Percentiles rank a stretch among this genome's conserved stretches.
Conservation (phyloP, 371 early-diverging fungal genomes). For the Apophysomyces elegans region DNA sequence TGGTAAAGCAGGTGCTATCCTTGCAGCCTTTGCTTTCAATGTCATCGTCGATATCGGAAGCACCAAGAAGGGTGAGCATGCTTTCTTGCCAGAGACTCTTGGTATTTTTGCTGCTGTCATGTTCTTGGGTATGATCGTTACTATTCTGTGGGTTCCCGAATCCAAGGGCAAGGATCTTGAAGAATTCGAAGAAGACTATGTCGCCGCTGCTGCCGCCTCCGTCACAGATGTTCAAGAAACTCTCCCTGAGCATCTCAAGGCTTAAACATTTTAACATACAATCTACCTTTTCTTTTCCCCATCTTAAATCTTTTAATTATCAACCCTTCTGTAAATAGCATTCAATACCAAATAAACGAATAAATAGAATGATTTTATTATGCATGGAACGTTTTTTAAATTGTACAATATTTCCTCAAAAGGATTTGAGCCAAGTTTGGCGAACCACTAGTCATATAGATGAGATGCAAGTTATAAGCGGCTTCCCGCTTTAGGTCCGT, state of each 20-base stretch:
- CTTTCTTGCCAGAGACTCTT: conserved; percentile 68
- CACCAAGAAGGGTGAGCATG: conserved; percentile 51
- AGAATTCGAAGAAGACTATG: conserved; percentile 57
- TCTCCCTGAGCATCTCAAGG: not conserved
- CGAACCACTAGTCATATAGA: conserved; percentile 75
- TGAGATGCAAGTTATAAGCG: conserved; percentile 79
- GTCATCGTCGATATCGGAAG: conserved; percentile 62
- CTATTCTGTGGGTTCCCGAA: conserved; percentile 57
- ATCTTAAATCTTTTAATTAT: not conserved
- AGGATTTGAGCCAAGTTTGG: conserved; percentile 70
- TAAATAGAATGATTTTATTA: not conserved
- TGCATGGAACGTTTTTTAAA: conserved; percentile 34
- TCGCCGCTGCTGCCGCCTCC: conserved; percentile 13
- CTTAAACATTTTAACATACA: not conserved
- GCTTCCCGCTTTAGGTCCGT: conserved; percentile 67
- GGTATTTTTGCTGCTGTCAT: conserved; percentile 72
- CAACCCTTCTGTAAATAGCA: not conserved
- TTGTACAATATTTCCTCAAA: conserved; percentile 64
- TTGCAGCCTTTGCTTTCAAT: conserved; percentile 62
- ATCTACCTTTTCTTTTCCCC: not conserved
- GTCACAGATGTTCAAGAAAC: not conserved
- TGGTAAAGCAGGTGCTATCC: conserved; percentile 85
- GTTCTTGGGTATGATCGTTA: conserved; percentile 65
- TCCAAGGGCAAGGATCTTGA: conserved; percentile 61
- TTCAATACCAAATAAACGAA: conserved; percentile 3